Base-by-base conservation (phyloP, 1,284 basidiomycete genomes). In the Ceratobasidium sp. region DNA sequence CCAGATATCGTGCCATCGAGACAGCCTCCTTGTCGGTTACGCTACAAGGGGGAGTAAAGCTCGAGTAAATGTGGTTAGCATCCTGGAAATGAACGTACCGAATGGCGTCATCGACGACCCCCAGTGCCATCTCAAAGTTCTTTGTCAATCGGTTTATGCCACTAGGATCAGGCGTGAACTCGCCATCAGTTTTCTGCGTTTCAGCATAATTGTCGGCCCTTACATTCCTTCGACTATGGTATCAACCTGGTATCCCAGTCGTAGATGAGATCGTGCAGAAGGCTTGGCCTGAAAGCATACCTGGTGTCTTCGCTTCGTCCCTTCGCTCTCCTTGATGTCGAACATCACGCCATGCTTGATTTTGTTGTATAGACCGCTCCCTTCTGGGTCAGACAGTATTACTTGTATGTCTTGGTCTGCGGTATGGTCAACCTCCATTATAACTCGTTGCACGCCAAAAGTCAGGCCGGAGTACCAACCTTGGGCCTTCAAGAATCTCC, bases 301-400 rank as follows among this genome's bases (percentile, higher is more conserved):
- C 82, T 98, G 96, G 83, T 97, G 95, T 66, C 97, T 86, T 79
- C 98, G 85, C 80, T 96, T 95, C n/a, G 92, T 98, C 1, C 98
- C 97, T 84, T 99, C 98, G 49, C 91, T 92, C 85, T 99, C 98
- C 80, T 91, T 95, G 3, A 86, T 85, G 81, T 96, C 94, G 82
- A 93, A 99, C 95, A 99, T 95, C 25, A 99, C 98, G 7, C 96
- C 97, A 80, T 91, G 89, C 84, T 94, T 95, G 76, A 97, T 89
- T 92, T 97, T 98, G 85, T 99, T 99, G 85, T 93, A 98, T 73
- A 99, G 85, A 0, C 98, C 97, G 79, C 95, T 97, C 1, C 97
- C 97, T 81, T 97, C 94, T 0, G 97, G 97, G 85, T 99, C 97
- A 1, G 95, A 90, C 44, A 99, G 87, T 2, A 93, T 91, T 15